Conservation (phyloP, 2,329 filamentous ascomycete species). For the Microascus cirrosus region DNA sequence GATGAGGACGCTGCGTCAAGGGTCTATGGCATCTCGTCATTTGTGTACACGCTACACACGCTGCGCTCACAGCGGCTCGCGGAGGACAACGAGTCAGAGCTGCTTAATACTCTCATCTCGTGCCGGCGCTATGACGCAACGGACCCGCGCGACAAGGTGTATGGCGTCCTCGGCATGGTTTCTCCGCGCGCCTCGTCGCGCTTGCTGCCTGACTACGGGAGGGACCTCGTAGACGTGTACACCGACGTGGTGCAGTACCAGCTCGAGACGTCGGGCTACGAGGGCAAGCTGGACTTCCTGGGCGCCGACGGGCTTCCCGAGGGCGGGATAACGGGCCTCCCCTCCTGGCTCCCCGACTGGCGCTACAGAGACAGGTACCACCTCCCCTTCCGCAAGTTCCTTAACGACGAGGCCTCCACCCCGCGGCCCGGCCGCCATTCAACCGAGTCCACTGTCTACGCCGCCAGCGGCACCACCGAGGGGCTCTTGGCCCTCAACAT, state of each 20-base stretch:
- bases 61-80: conserved; percentile 6
- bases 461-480: conserved; percentile 7
- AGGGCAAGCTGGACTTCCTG: conserved; percentile 9
- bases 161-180: conserved; percentile 13
- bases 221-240: conserved; percentile 13
- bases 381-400: conserved; percentile 8
- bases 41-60: conserved; percentile 8
- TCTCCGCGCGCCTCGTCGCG: background rate
- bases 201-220: conserved; percentile 11
- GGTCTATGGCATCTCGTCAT: conserved; percentile 8
- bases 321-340: conserved; percentile 10
- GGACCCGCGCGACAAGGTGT: conserved; percentile 15
- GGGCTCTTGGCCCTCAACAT: conserved; percentile 6
- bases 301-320: conserved; percentile 10
- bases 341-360: conserved; percentile 10
- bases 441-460: conserved; percentile 3
- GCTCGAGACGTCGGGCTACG: conserved; percentile 6
- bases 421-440: background rate
- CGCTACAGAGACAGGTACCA: conserved; percentile 8
- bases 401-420: conserved; percentile 6
- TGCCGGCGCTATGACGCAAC: conserved; percentile 9
- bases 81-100: conserved; percentile 2
- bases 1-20: conserved; percentile 8
- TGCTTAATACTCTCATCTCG: conserved; percentile 7
- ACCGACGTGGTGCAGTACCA: conserved; percentile 10